Conservation (phyloP, 2,329 filamentous ascomycete species). For the Tolypocladium guangdongense region DNA sequence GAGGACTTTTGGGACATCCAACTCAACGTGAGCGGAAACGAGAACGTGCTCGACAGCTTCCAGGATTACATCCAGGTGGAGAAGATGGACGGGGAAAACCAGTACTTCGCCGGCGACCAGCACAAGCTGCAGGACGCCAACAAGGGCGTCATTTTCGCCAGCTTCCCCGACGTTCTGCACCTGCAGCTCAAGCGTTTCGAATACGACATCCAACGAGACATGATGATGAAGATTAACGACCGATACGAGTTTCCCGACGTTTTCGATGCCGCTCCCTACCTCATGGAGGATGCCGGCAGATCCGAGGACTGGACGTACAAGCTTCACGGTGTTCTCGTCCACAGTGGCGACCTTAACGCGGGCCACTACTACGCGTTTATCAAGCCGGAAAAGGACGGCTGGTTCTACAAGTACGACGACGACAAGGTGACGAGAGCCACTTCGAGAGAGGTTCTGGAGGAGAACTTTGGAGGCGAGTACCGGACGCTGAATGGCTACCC, state of each 20-base stretch:
- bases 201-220: conserved; percentile 90
- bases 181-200: conserved; percentile 95
- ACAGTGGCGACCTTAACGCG: conserved; percentile 92
- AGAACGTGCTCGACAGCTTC: conserved; percentile 87
- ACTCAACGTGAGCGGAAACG: conserved; percentile 90
- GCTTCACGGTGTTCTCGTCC: conserved; percentile 87
- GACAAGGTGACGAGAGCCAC: conserved; percentile 95
- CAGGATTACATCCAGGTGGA: conserved; percentile 94
- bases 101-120: conserved; percentile 86
- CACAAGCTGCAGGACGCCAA: conserved; percentile 91
- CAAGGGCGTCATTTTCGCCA: conserved; percentile 95
- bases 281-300: conserved; percentile 74
- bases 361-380: conserved; percentile 98
- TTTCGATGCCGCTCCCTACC: conserved; percentile 76
- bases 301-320: conserved; percentile 89
- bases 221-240: conserved; percentile 98
- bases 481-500: conserved; percentile 34
- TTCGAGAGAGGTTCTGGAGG: conserved; percentile 81
- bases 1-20: conserved; percentile 99
- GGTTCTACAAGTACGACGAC: conserved; percentile 96
- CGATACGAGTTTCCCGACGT: conserved; percentile 80
- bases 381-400: conserved; percentile 83
- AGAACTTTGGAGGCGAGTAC: conserved; percentile 93
- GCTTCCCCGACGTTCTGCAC: conserved; percentile 88
- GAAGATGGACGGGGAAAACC: conserved; percentile 95